Evolutionary conservation across 495 filamentous ascomycete species (phyloP), one percentile per base, ranked within the genome.

Genomic region (Lineolata rhizophorae): DNA sequence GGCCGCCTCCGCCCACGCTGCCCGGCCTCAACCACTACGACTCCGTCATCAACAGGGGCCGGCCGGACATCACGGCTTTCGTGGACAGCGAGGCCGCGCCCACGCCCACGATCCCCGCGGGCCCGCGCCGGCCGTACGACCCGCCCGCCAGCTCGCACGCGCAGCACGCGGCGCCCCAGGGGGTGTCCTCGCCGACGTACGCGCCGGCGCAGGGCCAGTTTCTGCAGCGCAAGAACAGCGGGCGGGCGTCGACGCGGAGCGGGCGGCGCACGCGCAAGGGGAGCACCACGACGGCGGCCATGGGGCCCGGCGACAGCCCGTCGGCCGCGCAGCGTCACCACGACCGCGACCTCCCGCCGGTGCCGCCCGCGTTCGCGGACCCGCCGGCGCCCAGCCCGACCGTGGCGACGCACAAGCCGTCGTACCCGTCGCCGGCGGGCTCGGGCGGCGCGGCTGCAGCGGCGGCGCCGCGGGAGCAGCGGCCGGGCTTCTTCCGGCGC

Each of bases 401-500:
- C 3, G 60, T 67, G 14, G 61, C 61, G 18, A 62, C 52, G 20
- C 57, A 62, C 29, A 67, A 69, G 34, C n/a, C n/a, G n/a, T 51
- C 57, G 3, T 38, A 45, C 16, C 48, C 54, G 13, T n/a, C n/a
- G n/a, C n/a, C n/a, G n/a, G n/a, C n/a, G n/a, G n/a, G n/a, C n/a
- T n/a, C n/a, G n/a, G n/a, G n/a, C n/a, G n/a, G n/a, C n/a, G n/a
- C n/a, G n/a, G n/a, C n/a, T n/a, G n/a, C n/a, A n/a, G n/a, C n/a
- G n/a, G 44, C 55, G 12, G 42, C 36, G 6, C 32, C 53, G 2
- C 43, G 43, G 16, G 53, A 51, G 27, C 53, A 48, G 9, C 69
- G 72, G 16, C 79, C 64, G 10, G 82, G 87, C 16, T 97, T 97
- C 54, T 94, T 94, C 58, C 69, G 78, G 35, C 70, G 85, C 38